Evolutionary conservation across 129 eudicot species (phyloP), one percentile per base, ranked within the genome.

Genomic region (Artemisia annua): DNA sequence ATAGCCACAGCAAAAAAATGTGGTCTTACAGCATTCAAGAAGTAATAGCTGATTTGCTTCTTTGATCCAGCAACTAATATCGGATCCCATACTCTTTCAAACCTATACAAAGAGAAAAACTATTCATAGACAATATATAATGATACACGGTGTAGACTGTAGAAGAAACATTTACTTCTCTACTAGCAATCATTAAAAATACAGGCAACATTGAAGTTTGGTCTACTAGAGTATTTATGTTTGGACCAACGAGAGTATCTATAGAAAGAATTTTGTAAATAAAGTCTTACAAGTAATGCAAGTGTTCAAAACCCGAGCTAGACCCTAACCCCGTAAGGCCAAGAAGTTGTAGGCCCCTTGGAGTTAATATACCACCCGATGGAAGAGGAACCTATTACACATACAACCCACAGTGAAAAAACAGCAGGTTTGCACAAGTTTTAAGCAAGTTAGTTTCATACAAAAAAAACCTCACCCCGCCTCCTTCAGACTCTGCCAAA

Each of bases 61-160:
- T 77, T 80, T 75, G 89, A 89, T 73, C 91, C 92, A 2, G 92
- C 93, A 84, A 86, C 96, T 71, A 94, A 69, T 15, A 86, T 84
- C 51, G 98, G 98, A 73, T 90, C 98, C 97, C 97, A 94, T 57
- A 85, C 97, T 73, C 93, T 88, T 83, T 94, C 96, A 54, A 94
- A 84, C 91, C 98, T 94, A 75, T 17, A 70, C 63, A 66, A 35
- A 64, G 65, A 13, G 20, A 43, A 20, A n/a, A 50, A 28, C 26
- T 66, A 81, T 56, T 53, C 18, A 66, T 20, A 66, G 3, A 7
- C 22, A 13, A 19, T 30, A 28, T 4, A 63, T 7, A 63, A 62
- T 0, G 9, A 54, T 35, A 48, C 28, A 24, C 66, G 7, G 44
- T 35, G 4, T 4, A 5, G n/a, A n/a, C n/a, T 39, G 46, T 39